phyloP scores from a whole-genome alignment of 306 rosid genomes.

The Vicia villosa region DNA sequence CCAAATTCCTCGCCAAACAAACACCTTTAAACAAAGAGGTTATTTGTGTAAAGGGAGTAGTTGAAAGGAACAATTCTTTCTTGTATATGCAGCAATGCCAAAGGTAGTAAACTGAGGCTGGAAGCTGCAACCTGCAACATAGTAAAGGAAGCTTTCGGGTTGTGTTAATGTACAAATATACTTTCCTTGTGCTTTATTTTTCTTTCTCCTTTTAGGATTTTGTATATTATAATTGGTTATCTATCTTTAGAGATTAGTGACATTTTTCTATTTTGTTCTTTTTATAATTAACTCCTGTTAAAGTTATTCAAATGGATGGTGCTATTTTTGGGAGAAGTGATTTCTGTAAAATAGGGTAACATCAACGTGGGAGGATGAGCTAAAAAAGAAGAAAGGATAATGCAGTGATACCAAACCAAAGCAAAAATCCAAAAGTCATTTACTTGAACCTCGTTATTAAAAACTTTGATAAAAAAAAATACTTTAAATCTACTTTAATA shows the following conservation, averaged over 20 bases:
- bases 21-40: too few species aligned
- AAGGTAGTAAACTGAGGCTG: constrained; percentile 14
- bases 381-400: constrained; percentile 23
- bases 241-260: constrained; percentile 17
- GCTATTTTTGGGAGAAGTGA: constrained; percentile 23
- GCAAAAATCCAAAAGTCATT: too few species aligned
- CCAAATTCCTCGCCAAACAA: too few species aligned
- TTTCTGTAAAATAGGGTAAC: constrained; percentile 23
- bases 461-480: too few species aligned
- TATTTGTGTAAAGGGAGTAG: background rate
- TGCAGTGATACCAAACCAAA: background rate
- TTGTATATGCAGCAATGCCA: constrained; percentile 54
- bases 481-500: too few species aligned
- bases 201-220: constrained; percentile 30
- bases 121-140: too few species aligned
- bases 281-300: constrained; percentile 9
- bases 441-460: too few species aligned
- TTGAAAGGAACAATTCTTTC: constrained; percentile 57
- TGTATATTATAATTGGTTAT: constrained; percentile 13
- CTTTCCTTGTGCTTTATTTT: constrained; percentile 48
- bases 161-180: constrained; percentile 40
- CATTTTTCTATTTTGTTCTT: background rate
- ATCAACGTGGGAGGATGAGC: constrained; percentile 18
- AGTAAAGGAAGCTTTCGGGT: constrained; percentile 38
- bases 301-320: background rate